Base-by-base conservation (phyloP, 139 green algal genomes). In the Nannochloris sp. region DNA sequence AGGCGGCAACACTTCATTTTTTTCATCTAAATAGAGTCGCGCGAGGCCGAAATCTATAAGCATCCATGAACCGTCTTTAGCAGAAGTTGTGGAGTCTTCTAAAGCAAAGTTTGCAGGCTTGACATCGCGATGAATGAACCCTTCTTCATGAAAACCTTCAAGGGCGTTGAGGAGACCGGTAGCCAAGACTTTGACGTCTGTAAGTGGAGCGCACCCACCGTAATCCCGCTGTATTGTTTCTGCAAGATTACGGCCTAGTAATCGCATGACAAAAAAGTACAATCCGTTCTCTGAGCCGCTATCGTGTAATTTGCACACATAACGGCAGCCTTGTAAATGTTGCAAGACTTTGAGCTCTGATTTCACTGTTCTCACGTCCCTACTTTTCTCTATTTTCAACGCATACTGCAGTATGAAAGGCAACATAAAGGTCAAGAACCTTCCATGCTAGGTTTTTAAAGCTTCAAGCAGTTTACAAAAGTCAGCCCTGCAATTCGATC, bases 51-150 rank as follows among this genome's bases (percentile, higher is more conserved):
- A 90, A 65, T 93, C 87, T 10, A 92, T 77, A 10, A 93, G 64
- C 48, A 74, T 54, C 83, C 74, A 91, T n/a, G n/a, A n/a, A 23
- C 29, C 36, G 29, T 65, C 74, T 54, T 46, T 47, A 42, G 3
- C 33, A 33, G 23, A 6, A 13, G n/a, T 15, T 8, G 23, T 35
- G 23, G 10, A 56, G n/a, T n/a, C n/a, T 33, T 24, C 12, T 19
- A 82, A 47, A 29, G 72, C 80, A 69, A 90, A 95, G 71, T 95
- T 95, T 25, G 88, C 83, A 23, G 87, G 88, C 71, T 95, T 95
- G 19, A 95, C 81, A 58, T 95, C 87, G 0, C 88, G 60, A 71
- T 93, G 85, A 32, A 95, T 77, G 45, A 71, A 84, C 12, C 85
- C 83, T 39, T 51, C 48, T 9, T 33, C 34, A 60, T 95, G 87